Evolutionary conservation across 2,329 filamentous ascomycete species (phyloP).

Genomic region (Fusarium mundagurra): DNA sequence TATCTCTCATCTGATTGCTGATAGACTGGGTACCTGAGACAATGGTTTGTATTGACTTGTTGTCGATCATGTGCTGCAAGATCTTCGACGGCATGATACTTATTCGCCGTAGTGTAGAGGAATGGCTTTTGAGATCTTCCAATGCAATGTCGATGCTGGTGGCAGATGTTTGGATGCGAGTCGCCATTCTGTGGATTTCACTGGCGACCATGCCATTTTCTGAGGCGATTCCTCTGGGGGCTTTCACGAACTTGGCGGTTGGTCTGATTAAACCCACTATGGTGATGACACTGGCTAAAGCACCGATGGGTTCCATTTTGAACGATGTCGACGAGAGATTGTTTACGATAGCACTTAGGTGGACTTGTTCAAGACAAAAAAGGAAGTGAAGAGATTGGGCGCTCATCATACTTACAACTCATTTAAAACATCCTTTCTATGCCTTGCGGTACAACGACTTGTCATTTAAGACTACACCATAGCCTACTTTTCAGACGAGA

Average conservation of each 20-base stretch:
- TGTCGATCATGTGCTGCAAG: neutral
- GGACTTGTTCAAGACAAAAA: neutral
- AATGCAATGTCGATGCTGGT: neutral
- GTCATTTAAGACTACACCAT: neutral
- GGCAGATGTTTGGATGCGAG: neutral
- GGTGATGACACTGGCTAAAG: neutral
- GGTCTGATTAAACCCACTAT: neutral
- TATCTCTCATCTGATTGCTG: neutral
- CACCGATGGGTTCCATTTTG: conserved; percentile 1
- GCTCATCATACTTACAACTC: too few species aligned
- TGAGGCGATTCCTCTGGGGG: neutral
- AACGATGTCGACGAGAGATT: neutral
- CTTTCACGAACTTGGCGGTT: neutral
- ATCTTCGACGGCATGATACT: neutral
- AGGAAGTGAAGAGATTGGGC: too few species aligned
- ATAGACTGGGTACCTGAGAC: neutral
- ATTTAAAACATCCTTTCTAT: too few species aligned
- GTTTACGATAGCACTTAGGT: neutral
- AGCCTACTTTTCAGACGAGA: neutral
- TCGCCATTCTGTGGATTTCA: neutral
- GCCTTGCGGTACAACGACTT: neutral
- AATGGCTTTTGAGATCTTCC: neutral
- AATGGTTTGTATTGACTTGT: neutral
- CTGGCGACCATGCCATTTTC: neutral
- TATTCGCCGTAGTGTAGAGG: neutral